These are phyloP conservation scores for Aspergillus quadrilineatus DNA, from an alignment of 2,329 filamentous ascomycete species.

Conservation along the genomic window DNA sequence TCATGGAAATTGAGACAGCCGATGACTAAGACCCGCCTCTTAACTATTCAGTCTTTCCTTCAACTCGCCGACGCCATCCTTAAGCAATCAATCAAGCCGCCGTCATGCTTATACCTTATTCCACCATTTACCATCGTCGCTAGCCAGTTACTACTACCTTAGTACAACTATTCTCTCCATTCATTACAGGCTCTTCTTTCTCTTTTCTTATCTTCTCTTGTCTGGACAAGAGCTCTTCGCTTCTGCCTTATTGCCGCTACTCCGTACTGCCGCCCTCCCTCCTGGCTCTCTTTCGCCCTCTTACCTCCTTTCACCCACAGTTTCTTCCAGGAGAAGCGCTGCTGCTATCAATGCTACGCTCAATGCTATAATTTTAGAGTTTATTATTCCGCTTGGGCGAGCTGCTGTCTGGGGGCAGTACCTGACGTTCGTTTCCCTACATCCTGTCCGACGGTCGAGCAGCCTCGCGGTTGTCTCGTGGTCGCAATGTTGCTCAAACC, in stretches of 20 bases:
- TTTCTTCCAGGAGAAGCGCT: slow-evolving; percentile 8
- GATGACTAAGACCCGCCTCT: neutral
- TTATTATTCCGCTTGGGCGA: slow-evolving; percentile 5
- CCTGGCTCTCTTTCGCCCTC: neutral
- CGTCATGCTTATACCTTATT: slow-evolving; percentile 6
- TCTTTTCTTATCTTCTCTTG: slow-evolving; percentile 11
- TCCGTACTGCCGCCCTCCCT: neutral
- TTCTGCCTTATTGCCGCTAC: slow-evolving; percentile 2
- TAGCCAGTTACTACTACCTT: slow-evolving; percentile 11
- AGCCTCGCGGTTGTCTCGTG: slow-evolving; percentile 13
- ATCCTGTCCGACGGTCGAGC: neutral
- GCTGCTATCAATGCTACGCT: slow-evolving; percentile 10
- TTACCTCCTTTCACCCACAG: neutral
- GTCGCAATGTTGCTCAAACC: slow-evolving; percentile 74
- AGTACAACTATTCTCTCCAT: slow-evolving; percentile 5
- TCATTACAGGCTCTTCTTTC: neutral
- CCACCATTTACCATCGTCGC: slow-evolving; percentile 2
- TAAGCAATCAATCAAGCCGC: slow-evolving; percentile 7
- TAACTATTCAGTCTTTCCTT: neutral
- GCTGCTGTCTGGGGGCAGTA: slow-evolving; percentile 10
- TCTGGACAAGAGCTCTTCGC: slow-evolving; percentile 12
- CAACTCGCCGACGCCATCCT: neutral
- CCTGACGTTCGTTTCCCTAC: neutral
- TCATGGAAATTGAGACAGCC: neutral
- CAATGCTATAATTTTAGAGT: slow-evolving; percentile 13